Base-by-base conservation (phyloP, 1,284 basidiomycete species). In the Coniferiporia sulphurascens region DNA sequence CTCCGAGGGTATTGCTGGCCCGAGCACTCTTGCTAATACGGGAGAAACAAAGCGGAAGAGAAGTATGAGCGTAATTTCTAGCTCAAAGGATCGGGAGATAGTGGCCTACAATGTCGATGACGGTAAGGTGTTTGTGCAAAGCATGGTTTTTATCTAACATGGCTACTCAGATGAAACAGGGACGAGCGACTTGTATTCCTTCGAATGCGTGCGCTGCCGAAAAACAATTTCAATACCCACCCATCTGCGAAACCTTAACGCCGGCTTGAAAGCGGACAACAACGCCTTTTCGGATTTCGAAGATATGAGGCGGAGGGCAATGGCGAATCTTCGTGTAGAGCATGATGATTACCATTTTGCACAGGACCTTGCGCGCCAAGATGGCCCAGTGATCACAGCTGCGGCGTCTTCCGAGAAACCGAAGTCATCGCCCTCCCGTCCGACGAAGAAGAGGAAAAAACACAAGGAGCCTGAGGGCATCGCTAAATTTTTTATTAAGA, bases 341-440 rank as follows among this genome's bases (percentile, higher is more conserved):
- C 93, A 96, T 65, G 80, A 84, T 49, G 93, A 96, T 72, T 95
- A 84, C 71, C 93, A 96, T 71, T 84, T 93, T 65, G 93, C 94
- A 1, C 78, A 86, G 67, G 86, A 91, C 56, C 70, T 95, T 52
- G 81, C 85, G 60, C 62, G 60, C n/a, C 65, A 71, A 69, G 71
- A 45, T 48, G 57, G 32, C 52, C 48, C 15, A 46, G 38, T 22
- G 48, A 50, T 19, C 13, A 52, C 4, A 19, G 44, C 27, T 45
- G 55, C 41, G 22, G 46, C 54, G 41, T 48, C 19, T n/a, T 44
- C 49, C 32, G 56, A 41, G 45, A 48, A 8, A 35, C 48, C 44
- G 58, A 55, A 43, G 62, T 64, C 38, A 55, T 52, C 55, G 27
- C 44, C 50, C 1, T 52, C 55, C 41, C 57, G 13, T 62, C 63